These are phyloP conservation scores for Fusarium sp. DNA, from an alignment of 2,329 filamentous ascomycete species.

Conservation along the genomic window DNA sequence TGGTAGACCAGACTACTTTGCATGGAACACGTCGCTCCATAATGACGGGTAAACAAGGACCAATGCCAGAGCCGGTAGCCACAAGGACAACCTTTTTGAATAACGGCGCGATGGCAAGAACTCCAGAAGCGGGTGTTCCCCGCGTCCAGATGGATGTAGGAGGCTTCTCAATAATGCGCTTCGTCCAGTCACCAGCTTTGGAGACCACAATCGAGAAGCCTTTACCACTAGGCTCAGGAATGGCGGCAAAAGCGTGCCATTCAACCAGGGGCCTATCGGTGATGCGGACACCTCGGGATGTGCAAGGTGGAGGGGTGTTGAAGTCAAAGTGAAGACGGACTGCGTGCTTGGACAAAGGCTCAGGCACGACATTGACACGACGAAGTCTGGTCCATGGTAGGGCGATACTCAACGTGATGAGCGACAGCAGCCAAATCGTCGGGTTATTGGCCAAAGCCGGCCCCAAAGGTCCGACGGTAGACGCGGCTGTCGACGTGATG, in stretches of 20 bases:
- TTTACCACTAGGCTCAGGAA: constrained; percentile 63
- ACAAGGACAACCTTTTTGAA: constrained; percentile 42
- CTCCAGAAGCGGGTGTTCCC: constrained; percentile 69
- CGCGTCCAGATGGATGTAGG: constrained; percentile 72
- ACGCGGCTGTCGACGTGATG: constrained; percentile 64
- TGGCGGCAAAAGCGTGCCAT: constrained; percentile 78
- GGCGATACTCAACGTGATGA: constrained; percentile 29
- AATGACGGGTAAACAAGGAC: constrained; percentile 33
- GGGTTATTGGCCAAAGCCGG: constrained; percentile 20
- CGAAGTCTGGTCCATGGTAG: constrained; percentile 72
- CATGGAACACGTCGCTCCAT: constrained; percentile 39
- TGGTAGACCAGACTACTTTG: constrained; percentile 39
- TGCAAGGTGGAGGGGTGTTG: constrained; percentile 56
- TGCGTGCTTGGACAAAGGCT: constrained; percentile 75
- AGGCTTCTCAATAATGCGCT: constrained; percentile 67
- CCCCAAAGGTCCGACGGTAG: constrained; percentile 10
- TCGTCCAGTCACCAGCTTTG: constrained; percentile 78
- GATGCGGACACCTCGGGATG: constrained; percentile 59
- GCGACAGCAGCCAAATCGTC: constrained; percentile 14
- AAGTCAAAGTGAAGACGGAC: constrained; percentile 75
- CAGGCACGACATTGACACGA: constrained; percentile 70
- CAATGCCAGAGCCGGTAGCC: constrained; percentile 37
- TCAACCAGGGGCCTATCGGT: constrained; percentile 71
- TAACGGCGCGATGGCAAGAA: constrained; percentile 29
- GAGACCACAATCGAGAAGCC: constrained; percentile 75